Conservation (phyloP, 1,284 basidiomycete genomes). For the Meripilus lineatus region DNA sequence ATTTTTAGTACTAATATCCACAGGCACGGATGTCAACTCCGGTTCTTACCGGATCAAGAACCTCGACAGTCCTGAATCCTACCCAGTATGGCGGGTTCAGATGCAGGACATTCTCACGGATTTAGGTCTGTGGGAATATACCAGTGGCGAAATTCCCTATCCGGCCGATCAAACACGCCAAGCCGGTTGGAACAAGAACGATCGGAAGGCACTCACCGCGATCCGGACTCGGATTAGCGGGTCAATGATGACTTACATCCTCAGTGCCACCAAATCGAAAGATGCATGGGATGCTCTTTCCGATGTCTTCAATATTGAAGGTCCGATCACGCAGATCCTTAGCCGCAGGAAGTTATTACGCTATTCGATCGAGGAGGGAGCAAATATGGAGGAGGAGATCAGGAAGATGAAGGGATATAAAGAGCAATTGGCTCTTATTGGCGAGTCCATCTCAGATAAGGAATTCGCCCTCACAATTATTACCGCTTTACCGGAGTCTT, state of each 20-base stretch:
- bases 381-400: too few relatives aligned
- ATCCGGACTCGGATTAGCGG: constrained; percentile 23
- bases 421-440: constrained; percentile 3
- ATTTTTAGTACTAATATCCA: not conserved
- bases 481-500: too few relatives aligned
- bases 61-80: constrained; percentile 2
- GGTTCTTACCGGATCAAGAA: constrained; percentile 7
- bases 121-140: constrained; percentile 15
- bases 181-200: constrained; percentile 19
- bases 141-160: constrained; percentile 7
- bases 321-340: constrained; percentile 15
- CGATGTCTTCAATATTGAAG: constrained; percentile 19
- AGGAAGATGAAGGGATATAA: constrained; percentile 1
- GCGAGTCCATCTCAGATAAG: not conserved
- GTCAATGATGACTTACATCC: constrained; percentile 20
- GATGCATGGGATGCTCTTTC: too few relatives aligned
- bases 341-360: not conserved
- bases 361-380: constrained; percentile 2
- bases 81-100: constrained; percentile 23
- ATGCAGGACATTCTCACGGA: too few relatives aligned
- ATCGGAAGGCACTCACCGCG: too few relatives aligned
- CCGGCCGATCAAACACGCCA: constrained; percentile 6
- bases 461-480: constrained; percentile 4
- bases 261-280: constrained; percentile 13
- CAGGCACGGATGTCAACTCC: not conserved